Evolutionary conservation across 2,329 filamentous ascomycete genomes (phyloP).

Genomic region (Cladosporium sphaerospermum): DNA sequence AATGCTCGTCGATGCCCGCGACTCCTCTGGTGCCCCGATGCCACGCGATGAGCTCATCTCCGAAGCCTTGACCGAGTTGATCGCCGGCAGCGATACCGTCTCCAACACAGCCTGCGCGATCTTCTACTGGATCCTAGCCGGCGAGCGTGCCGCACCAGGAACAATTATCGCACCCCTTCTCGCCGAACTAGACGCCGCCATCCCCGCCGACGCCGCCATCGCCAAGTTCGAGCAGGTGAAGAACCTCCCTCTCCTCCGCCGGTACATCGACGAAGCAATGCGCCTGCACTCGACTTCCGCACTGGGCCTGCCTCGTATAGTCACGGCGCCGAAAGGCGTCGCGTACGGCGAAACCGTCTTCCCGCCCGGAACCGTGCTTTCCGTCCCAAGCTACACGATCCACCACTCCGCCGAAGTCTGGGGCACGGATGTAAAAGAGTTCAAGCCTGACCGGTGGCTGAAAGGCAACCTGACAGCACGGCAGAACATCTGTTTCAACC

Average conservation of each 20-base stretch:
- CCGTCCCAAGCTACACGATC: slow-evolving; percentile 36
- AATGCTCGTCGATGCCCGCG: slow-evolving; percentile 27
- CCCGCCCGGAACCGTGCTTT: slow-evolving; percentile 30
- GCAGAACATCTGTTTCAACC: slow-evolving; percentile 35
- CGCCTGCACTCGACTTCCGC: slow-evolving; percentile 29
- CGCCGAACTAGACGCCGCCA: slow-evolving; percentile 25
- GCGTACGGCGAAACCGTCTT: slow-evolving; percentile 20
- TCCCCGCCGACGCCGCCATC: slow-evolving; percentile 16
- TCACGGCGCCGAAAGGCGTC: slow-evolving; percentile 24
- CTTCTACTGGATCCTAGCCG: slow-evolving; percentile 22
- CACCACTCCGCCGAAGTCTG: slow-evolving; percentile 36
- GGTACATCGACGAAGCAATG: slow-evolving; percentile 29
- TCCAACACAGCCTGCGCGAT: slow-evolving; percentile 27
- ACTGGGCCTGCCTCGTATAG: slow-evolving; percentile 19
- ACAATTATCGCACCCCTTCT: slow-evolving; percentile 21
- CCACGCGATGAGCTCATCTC: slow-evolving; percentile 26
- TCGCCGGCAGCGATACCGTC: slow-evolving; percentile 32
- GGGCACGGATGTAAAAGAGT: slow-evolving; percentile 35
- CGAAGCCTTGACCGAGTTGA: slow-evolving; percentile 30
- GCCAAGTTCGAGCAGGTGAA: slow-evolving; percentile 21
- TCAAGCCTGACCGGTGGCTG: slow-evolving; percentile 33
- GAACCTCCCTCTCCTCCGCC: slow-evolving; percentile 25
- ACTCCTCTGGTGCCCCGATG: slow-evolving; percentile 26
- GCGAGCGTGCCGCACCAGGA: slow-evolving; percentile 23
- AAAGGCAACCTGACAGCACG: slow-evolving; percentile 31